Evolutionary conservation across 2,329 filamentous ascomycete species (phyloP).

Genomic region (Fusarium paranaense): DNA sequence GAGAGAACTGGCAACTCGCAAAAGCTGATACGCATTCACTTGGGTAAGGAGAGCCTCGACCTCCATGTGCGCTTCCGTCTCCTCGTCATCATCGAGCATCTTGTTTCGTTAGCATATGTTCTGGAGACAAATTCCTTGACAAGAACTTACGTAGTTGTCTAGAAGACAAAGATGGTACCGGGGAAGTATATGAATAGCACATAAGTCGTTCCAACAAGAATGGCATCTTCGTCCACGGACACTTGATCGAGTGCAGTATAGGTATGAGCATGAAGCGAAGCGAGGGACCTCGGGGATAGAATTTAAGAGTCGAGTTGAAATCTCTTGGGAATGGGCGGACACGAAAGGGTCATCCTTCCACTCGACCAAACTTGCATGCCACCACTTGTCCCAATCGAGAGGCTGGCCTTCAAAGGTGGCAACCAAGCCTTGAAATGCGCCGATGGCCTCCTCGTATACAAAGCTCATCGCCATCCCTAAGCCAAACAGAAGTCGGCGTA

Average conservation of each 20-base stretch:
- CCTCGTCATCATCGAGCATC: conserved; percentile 5
- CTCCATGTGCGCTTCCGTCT: background rate
- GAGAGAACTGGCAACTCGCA: conserved; percentile 25
- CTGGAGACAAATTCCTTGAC: background rate
- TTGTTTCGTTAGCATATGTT: background rate
- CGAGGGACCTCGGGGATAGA: conserved; percentile 1
- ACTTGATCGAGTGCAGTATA: conserved; percentile 5
- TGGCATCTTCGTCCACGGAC: conserved; percentile 12
- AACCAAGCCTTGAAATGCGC: conserved; percentile 28
- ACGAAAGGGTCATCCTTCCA: background rate
- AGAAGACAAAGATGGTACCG: conserved; percentile 9
- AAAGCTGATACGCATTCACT: conserved; percentile 12
- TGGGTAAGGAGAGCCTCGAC: conserved; percentile 2
- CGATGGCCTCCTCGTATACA: conserved; percentile 7
- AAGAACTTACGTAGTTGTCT: conserved; percentile 1
- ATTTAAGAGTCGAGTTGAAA: background rate
- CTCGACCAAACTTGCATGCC: background rate
- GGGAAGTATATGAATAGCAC: conserved; percentile 9
- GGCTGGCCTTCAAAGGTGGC: conserved; percentile 20
- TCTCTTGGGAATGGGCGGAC: background rate
- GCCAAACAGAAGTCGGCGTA: conserved; percentile 37
- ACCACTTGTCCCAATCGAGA: conserved; percentile 18
- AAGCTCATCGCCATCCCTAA: conserved; percentile 28
- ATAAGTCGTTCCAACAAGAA: conserved; percentile 6
- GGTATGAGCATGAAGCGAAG: conserved; percentile 12